Conservation (phyloP, 257 asterid genomes). For the Apocynum venetum region DNA sequence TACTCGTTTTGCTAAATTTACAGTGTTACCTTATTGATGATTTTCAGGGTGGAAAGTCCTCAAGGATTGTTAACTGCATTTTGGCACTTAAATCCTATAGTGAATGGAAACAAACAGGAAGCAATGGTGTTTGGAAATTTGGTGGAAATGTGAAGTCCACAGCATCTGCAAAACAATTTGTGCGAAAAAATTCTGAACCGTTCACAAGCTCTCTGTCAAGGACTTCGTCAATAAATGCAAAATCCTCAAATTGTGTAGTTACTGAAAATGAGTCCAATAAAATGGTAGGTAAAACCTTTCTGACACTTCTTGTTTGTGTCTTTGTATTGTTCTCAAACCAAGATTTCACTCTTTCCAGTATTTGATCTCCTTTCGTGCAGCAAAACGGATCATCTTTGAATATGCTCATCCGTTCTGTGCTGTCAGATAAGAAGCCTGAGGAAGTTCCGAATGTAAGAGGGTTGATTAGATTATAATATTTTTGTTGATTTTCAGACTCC, state of each 20-base stretch:
- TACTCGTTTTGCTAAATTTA: conserved; percentile 6
- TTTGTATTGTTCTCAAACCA: conserved; percentile 6
- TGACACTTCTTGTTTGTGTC: conserved; percentile 1
- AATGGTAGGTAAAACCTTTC: conserved; percentile 41
- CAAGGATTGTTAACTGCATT: conserved; percentile 83
- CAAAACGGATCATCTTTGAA: conserved; percentile 63
- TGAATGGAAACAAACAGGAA: conserved; percentile 83
- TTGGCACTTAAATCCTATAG: conserved; percentile 82
- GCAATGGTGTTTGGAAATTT: conserved; percentile 80
- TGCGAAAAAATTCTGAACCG: conserved; percentile 86
- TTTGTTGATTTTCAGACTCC: neutral
- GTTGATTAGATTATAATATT: neutral
- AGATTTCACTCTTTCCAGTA: neutral
- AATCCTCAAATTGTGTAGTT: conserved; percentile 33
- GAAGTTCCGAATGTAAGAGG: conserved; percentile 80
- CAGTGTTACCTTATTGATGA: neutral
- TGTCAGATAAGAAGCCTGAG: conserved; percentile 81
- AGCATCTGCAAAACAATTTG: conserved; percentile 64
- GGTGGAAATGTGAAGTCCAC: conserved; percentile 72
- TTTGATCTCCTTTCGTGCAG: conserved; percentile 38
- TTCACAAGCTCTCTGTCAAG: conserved; percentile 63
- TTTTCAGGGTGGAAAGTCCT: conserved; percentile 87
- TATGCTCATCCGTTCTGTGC: conserved; percentile 69
- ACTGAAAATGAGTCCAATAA: conserved; percentile 43
- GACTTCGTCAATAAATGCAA: conserved; percentile 48